Percentiles rank a stretch among this genome's conserved stretches.
Evolutionary conservation across 2,329 filamentous ascomycete species (phyloP).

Genomic region (Ilyonectria sp.): DNA sequence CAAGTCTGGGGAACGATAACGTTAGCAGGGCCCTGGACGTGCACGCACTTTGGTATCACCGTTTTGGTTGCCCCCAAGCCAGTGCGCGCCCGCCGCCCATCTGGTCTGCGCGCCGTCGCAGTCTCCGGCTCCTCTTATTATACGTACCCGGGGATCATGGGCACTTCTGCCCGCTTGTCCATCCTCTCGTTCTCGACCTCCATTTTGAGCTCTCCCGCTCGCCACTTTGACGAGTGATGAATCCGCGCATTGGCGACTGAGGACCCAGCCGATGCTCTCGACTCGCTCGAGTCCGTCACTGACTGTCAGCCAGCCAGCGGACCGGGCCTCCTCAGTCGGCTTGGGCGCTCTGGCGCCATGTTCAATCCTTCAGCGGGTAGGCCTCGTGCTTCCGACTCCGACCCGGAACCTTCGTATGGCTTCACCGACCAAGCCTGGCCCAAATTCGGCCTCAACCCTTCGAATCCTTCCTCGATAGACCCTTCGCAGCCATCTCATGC

Average conservation of each 20-base stretch:
- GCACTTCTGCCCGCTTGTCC: conserved; percentile 53
- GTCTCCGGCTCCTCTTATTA: conserved; percentile 44
- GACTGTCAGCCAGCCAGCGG: conserved; percentile 53
- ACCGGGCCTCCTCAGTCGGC: conserved; percentile 52
- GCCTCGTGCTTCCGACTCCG: conserved; percentile 50
- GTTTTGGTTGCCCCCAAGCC: conserved; percentile 33
- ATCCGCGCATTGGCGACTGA: conserved; percentile 54
- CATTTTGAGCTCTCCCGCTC: conserved; percentile 51
- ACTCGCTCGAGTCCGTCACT: conserved; percentile 57
- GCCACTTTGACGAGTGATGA: conserved; percentile 56
- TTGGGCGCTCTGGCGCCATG: conserved; percentile 55
- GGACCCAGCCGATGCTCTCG: conserved; percentile 55
- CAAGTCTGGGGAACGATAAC: conserved; percentile 55
- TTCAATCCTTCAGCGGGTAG: conserved; percentile 54
- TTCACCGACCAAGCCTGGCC: conserved; percentile 53
- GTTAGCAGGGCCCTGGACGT: conserved; percentile 48
- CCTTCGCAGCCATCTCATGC: conserved; percentile 46
- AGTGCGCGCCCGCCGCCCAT: conserved; percentile 32
- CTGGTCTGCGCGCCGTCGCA: conserved; percentile 21
- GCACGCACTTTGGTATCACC: conserved; percentile 31
- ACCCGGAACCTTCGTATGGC: conserved; percentile 48
- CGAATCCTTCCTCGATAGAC: conserved; percentile 42
- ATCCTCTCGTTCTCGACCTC: conserved; percentile 52
- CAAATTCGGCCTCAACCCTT: conserved; percentile 49
- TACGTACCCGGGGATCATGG: conserved; percentile 55